Evolutionary conservation across 306 rosid genomes (phyloP), one percentile per base, ranked within the genome.

Genomic region (Dryas drummondii): DNA sequence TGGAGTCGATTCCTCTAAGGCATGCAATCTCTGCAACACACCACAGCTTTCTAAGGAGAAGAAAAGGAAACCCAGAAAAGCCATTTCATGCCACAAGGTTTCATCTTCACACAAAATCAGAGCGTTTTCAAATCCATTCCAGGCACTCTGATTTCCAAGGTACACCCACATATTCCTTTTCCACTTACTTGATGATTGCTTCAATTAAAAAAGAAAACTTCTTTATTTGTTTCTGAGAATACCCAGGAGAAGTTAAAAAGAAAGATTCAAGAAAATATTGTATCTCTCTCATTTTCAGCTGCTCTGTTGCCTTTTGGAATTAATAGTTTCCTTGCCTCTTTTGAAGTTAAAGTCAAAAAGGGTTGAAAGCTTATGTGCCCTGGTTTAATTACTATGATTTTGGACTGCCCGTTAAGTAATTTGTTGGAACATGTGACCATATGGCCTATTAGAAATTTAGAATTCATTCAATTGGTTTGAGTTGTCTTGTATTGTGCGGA

Each of bases 101-200:
- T 84, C 79, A 7, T 37, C 58, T 72, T 19, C 84, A 51, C 81
- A 58, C 11, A 47, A 42, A 42, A 49, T 61, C 64, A 61, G 37
- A 63, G 68, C 45, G 47, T 51, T 48, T 48, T 16, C 84, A 60
- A 44, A 40, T 84, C 59, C 85, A 70, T 32, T 79, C 86, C 85
- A 84, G 81, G 54, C 81, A 68, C 41, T 76, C 84, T 57, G 84
- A 78, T 71, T 85, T 81, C 80, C 94, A 82, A 80, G 92, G 94
- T 89, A 75, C 71, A 52, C 7, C 40, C 48, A 57, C 54, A 71
- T 7, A 48, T 51, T 17, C 27, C 60, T 19, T 68, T n/a, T 44
- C 56, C 52, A 46, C 68, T 11, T 32, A 0, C 2, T 48, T 32
- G 50, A 19, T 58, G 41, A 14, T 61, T 61, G 60, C 72, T 71